Evolutionary conservation across 495 filamentous ascomycete genomes (phyloP).

Genomic region (Rhypophila decipiens): DNA sequence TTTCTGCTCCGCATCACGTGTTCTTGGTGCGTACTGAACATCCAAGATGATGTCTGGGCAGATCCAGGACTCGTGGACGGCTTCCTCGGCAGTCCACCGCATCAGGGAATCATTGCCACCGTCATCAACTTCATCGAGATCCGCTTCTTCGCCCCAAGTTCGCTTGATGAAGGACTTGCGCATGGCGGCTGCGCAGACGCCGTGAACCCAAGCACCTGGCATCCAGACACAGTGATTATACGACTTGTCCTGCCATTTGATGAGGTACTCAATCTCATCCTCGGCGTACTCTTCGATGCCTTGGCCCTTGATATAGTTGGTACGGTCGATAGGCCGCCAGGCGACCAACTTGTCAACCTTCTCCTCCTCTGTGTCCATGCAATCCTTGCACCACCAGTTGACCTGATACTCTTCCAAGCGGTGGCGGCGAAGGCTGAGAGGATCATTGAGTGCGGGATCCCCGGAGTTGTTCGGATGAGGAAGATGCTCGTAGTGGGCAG

Average conservation of each 20-base stretch:
- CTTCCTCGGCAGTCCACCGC: conserved; percentile 66
- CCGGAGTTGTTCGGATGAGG: conserved; percentile 36
- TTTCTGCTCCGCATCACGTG: conserved; percentile 41
- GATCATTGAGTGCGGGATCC: conserved; percentile 33
- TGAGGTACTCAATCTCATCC: conserved; percentile 76
- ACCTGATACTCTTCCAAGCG: conserved; percentile 51
- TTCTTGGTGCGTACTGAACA: conserved; percentile 43
- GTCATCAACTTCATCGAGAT: conserved; percentile 12
- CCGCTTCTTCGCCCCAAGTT: conserved; percentile 42
- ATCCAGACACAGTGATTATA: conserved; percentile 79
- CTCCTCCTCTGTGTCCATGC: conserved; percentile 42
- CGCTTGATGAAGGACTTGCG: conserved; percentile 68
- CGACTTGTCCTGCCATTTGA: conserved; percentile 78
- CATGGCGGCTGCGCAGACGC: conserved; percentile 57
- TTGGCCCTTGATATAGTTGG: conserved; percentile 40
- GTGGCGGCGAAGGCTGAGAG: conserved; percentile 28
- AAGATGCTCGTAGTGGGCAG: conserved; percentile 77
- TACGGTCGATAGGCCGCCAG: conserved; percentile 65
- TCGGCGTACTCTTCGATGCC: conserved; percentile 47
- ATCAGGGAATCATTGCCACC: conserved; percentile 39
- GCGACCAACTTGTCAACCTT: conserved; percentile 72
- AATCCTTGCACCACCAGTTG: conserved; percentile 73
- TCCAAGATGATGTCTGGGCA: conserved; percentile 84
- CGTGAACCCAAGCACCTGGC: conserved; percentile 84
- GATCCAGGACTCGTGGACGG: conserved; percentile 76